Base-by-base conservation (phyloP, 371 early-diverging fungal genomes). In the Rhizopus sp. region DNA sequence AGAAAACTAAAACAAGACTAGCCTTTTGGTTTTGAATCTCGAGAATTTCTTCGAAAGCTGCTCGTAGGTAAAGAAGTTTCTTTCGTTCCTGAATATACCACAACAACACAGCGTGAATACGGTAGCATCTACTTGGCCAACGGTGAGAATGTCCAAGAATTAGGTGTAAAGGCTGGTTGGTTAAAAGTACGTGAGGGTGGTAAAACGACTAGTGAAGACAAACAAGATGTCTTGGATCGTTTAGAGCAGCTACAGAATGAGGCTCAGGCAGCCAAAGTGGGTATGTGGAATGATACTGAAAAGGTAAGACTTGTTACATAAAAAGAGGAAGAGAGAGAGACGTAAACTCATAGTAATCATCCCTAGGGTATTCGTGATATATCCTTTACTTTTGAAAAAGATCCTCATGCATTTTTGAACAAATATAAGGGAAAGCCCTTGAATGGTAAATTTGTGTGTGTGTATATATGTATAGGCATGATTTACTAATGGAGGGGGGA, bases 11-110 rank as follows among this genome's bases (percentile, higher is more conserved):
- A 23, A 23, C 23, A 23, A 23, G 23, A 23, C 0, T 41, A 93
- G 93, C 83, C 90, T 8, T 93, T 89, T 62, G 93, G 94, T 23
- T 93, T 90, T 65, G 90, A 85, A 48, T 77, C 96, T 32, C 90
- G 97, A 30, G 94, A 98, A 66, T 93, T 75, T 65, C 82, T 97
- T 61, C 91, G 98, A 56, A 86, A 86, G 55, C 73, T 92, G 10
- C 62, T 94, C 4, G 92, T 95, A 30, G 97, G 97, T 17, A 95
- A 94, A 66, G 90, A 93, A 55, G 93, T 97, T 41, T 69, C 77
- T 54, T 94, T 93, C 80, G 80, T 84, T 16, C 85, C 93, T 50
- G 91, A 93, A 52, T 92, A 94, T 72, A 87, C 84, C 13, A 57
- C 69, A 7, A 78, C 80, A 0, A 75, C 85, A 15, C 84, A 83